A percentile compares a stretch with the other conserved stretches of the same genome.
Evolutionary conservation across 495 filamentous ascomycete species (phyloP).

Genomic region (Glarea lozoyensis): DNA sequence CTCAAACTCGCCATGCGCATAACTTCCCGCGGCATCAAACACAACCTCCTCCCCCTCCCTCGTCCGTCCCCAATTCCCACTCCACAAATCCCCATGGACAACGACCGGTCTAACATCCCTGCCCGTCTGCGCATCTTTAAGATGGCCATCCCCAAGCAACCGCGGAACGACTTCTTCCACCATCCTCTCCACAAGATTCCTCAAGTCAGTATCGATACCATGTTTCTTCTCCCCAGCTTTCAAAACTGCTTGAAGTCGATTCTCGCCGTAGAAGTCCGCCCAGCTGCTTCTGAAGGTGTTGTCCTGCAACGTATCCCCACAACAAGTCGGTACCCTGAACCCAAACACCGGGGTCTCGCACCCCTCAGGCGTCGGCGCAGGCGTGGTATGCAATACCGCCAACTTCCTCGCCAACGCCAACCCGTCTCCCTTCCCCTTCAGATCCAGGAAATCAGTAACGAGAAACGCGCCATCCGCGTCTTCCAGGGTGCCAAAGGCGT

Average conservation of each 20-base stretch:
- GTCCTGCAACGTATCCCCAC: slow-evolving; percentile 73
- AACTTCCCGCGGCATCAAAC: slow-evolving; percentile 72
- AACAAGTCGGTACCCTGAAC: slow-evolving; percentile 70
- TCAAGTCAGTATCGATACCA: slow-evolving; percentile 52
- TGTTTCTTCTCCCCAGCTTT: slow-evolving; percentile 46
- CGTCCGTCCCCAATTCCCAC: slow-evolving; percentile 69
- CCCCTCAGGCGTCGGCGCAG: slow-evolving; percentile 54
- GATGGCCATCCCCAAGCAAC: slow-evolving; percentile 56
- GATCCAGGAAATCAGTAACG: slow-evolving; percentile 72
- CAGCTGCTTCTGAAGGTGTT: slow-evolving; percentile 62
- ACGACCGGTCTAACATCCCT: slow-evolving; percentile 59
- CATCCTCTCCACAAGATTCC: slow-evolving; percentile 53
- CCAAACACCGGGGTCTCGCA: slow-evolving; percentile 59
- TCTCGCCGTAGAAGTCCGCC: slow-evolving; percentile 76
- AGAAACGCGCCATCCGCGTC: slow-evolving; percentile 53
- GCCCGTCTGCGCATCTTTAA: slow-evolving; percentile 45
- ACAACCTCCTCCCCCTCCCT: slow-evolving; percentile 70
- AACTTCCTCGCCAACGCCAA: slow-evolving; percentile 63
- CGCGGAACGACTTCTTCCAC: slow-evolving; percentile 56
- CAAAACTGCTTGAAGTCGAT: slow-evolving; percentile 59
- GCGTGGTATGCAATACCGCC: slow-evolving; percentile 69
- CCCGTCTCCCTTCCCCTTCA: slow-evolving; percentile 31
- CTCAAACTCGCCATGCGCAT: slow-evolving; percentile 85
- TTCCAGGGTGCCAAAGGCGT: slow-evolving; percentile 58
- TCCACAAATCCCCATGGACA: slow-evolving; percentile 88